Base-by-base conservation (phyloP, 1,284 basidiomycete species). In the Leccinum pachyderme region DNA sequence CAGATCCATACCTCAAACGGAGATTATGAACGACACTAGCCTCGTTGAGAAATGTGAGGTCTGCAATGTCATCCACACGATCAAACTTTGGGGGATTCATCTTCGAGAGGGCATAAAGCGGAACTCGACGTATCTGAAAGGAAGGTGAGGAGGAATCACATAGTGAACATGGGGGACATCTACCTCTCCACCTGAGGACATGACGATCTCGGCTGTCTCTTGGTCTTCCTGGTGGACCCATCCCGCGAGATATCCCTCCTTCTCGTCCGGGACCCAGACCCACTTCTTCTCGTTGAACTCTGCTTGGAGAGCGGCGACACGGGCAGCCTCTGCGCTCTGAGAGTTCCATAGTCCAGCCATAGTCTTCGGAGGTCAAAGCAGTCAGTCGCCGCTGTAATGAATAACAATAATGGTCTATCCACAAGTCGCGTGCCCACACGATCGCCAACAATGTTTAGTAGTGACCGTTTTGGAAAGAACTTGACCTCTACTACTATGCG, bases 31-130 rank as follows among this genome's bases (percentile, higher is more conserved):
- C 95, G 29, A 99, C 97, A 64, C 93, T 95, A 9, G 97, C 95
- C 80, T 99, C 97, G 72, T 99, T 99, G 58, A 99, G 78, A 74
- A 95, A 98, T 1, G 97, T 99, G 59, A 99, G 80, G 74, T 99
- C 95, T 46, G 97, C 97, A 65, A 99, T 99, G 74, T 99, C 97
- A 63, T 96, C 95, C 3, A 95, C 95, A 47, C 93, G 86, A 75
- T 99, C 95, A 71, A 99, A 99, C 75, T 98, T 97, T 45, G 96
- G 96, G 12, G 96, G 97, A 68, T 99, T 99, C 92, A 96, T 95
- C 77, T 94, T 95, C 63, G 88, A 93, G 44, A 95, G 74, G 22
- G 86, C 82, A 63, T 91, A 87, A 53, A 92, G 77, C 4, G 89
- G 86, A 7, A 95, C 81, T 55, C 75, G 82, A 49, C 90, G 84